Evolutionary conservation across 2,329 filamentous ascomycete species (phyloP).

Genomic region (Calonectria pteridis): DNA sequence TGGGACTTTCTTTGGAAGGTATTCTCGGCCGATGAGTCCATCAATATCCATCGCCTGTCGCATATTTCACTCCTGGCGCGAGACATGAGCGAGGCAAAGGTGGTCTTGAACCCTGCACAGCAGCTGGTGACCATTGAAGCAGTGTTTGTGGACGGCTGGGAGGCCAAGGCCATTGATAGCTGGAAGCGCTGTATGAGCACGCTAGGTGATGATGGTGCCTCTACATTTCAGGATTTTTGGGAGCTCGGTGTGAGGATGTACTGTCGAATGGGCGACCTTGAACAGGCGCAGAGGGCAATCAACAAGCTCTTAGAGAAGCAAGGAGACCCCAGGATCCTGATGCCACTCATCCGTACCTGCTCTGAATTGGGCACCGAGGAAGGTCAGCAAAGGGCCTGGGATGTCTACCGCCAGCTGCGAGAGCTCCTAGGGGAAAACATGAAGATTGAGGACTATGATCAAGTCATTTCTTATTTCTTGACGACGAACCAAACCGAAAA

Average conservation of each 20-base stretch:
- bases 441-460: conserved; percentile 81
- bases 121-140: conserved; percentile 77
- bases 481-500: conserved; percentile 73
- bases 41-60: conserved; percentile 67
- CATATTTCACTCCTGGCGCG: conserved; percentile 73
- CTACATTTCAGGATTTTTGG: conserved; percentile 68
- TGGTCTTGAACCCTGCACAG: conserved; percentile 67
- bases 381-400: conserved; percentile 71
- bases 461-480: conserved; percentile 78
- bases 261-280: conserved; percentile 67
- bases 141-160: conserved; percentile 72
- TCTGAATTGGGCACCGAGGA: conserved; percentile 64
- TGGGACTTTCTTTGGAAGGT: conserved; percentile 77
- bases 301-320: conserved; percentile 64
- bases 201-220: conserved; percentile 60
- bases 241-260: conserved; percentile 76
- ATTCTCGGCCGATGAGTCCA: conserved; percentile 64
- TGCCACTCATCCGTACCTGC: conserved; percentile 79
- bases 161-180: conserved; percentile 69
- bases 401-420: conserved; percentile 74
- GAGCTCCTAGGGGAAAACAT: conserved; percentile 70
- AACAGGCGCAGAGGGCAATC: conserved; percentile 69
- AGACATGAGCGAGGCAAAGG: conserved; percentile 73
- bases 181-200: conserved; percentile 71
- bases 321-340: conserved; percentile 67